A percentile compares a stretch with the other conserved stretches of the same genome.
phyloP scores from a whole-genome alignment of 345 rosid species.

The Stellera chamaejasme region DNA sequence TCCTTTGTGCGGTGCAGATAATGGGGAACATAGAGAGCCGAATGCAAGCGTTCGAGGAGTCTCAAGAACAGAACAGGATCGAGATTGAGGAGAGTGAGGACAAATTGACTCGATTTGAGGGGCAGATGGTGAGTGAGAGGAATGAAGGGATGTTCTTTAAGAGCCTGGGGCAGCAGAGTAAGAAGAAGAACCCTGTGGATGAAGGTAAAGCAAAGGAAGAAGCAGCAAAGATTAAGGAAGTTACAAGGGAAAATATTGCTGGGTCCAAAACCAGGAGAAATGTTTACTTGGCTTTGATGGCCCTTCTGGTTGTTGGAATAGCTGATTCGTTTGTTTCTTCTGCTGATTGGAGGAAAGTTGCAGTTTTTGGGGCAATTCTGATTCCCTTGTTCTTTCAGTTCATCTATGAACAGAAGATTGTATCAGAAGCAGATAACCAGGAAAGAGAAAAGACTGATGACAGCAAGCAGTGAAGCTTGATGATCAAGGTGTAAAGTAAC shows the following conservation, averaged over 20 bases:
- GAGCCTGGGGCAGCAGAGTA: slow-evolving; percentile 31
- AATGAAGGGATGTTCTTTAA: slow-evolving; percentile 88
- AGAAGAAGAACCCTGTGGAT: slow-evolving; percentile 41
- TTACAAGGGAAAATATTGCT: slow-evolving; percentile 32
- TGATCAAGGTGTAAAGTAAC: background rate
- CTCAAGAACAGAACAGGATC: slow-evolving; percentile 45
- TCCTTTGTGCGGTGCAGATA: slow-evolving; percentile 33
- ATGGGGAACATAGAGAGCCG: slow-evolving; percentile 70
- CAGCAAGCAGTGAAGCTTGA: slow-evolving; percentile 27
- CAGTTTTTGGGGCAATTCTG: slow-evolving; percentile 78
- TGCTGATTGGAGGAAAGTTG: slow-evolving; percentile 78
- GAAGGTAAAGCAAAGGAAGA: slow-evolving; percentile 54
- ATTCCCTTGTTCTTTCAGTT: slow-evolving; percentile 62
- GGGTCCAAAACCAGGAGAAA: slow-evolving; percentile 57
- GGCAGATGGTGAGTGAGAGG: slow-evolving; percentile 52
- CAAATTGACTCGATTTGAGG: slow-evolving; percentile 63
- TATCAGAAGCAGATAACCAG: slow-evolving; percentile 39
- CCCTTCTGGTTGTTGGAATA: slow-evolving; percentile 34
- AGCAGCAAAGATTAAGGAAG: slow-evolving; percentile 37
- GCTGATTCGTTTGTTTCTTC: slow-evolving; percentile 57
- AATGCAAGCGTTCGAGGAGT: slow-evolving; percentile 88
- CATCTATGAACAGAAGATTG: slow-evolving; percentile 54
- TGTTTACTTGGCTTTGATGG: slow-evolving; percentile 63
- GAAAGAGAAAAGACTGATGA: slow-evolving; percentile 29
- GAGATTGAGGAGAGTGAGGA: slow-evolving; percentile 64